Base-by-base conservation (phyloP, 2,329 filamentous ascomycete genomes). In the Diaporthe batatas region DNA sequence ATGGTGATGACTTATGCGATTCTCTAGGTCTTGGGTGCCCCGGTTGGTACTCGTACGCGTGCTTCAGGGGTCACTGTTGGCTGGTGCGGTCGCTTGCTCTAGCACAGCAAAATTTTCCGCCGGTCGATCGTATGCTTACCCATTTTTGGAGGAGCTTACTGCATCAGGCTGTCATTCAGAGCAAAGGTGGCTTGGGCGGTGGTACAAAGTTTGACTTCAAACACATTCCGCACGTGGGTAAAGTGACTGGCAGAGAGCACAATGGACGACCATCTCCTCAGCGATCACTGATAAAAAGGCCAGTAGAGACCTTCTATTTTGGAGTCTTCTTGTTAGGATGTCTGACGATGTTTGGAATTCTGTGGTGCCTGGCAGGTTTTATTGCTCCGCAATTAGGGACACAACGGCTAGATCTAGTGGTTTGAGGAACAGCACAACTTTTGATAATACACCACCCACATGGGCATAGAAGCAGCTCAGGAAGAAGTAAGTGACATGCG, bases 41-140 rank as follows among this genome's bases (percentile, higher is more conserved):
- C 2, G 57, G 36, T 7, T 59, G 57, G 34, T 59, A 42, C n/a
- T 21, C 57, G 14, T 59, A 59, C 34, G 57, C 57, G 23, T 59
- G 57, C 57, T 59, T 59, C 36, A 59, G 34, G 25, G 57, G 57
- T 18, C 57, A 59, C 57, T 59, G 57, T 42, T 59, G 34, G 57
- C 14, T 59, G n/a, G 57, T 59, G 57, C 12, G 16, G 12, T 36
- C n/a, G 57, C 36, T 59, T 42, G 34, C 57, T 14, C 57, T 42
- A 4, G n/a, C 10, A 10, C 57, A 59, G n/a, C 57, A 59, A 4
- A 59, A 42, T 42, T 5, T 42, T 1, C 36, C 57, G 11, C 16
- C 57, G 3, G 2, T 59, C 5, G 57, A 59, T 42, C 36, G 18
- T 42, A 3, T 1, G 7, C 6, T 59, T 25, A 42, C 57, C 36